Evolutionary conservation across 2,329 filamentous ascomycete genomes (phyloP), one percentile per base, ranked within the genome.

Genomic region (Chaetomiaceae sp.): DNA sequence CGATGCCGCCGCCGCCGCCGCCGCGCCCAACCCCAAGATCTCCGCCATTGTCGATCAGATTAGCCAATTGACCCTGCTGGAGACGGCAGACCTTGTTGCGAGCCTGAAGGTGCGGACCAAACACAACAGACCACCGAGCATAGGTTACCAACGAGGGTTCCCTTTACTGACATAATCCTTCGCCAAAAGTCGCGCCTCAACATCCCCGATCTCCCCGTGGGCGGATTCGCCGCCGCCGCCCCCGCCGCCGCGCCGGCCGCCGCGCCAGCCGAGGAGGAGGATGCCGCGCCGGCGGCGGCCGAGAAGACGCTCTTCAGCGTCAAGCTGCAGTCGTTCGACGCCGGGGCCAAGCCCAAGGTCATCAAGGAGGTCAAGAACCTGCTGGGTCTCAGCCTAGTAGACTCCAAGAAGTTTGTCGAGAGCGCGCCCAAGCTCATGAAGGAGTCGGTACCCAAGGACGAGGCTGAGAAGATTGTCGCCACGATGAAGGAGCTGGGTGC

Each of bases 401-500:
- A 99, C 75, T 95, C 89, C 77, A 99, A 99, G 87, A 99, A 99
- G 80, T 99, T 99, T 68, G 94, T 99, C 62, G 94, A 99, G 81
- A 90, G 89, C 69, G 91, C 89, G 64, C 94, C 94, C 61, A 99
- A 99, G 87, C 78, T 89, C 73, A 89, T 99, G 89, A 97, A 97
- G 85, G 94, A 99, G 77, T 91, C 88, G 47, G 91, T 99, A 63
- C 88, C 92, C 60, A 99, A 99, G 83, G 94, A 99, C 69, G 95
- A 99, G 72, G 91, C 90, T 7, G 92, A 97, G 82, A 99, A 99
- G 86, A 96, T 99, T 68, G 60, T 99, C 55, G 89, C 89, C 72
- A 85, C 89, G 38, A 81, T 99, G 79, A 97, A 97, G 84, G 91
- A 82, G 63, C 77, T 99, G 58, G 94, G 94, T 61, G 94, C 87